A percentile compares a stretch with the other conserved stretches of the same genome.
These are phyloP conservation scores for Linum tenue DNA, from an alignment of 345 rosid genomes.

Conservation along the genomic window DNA sequence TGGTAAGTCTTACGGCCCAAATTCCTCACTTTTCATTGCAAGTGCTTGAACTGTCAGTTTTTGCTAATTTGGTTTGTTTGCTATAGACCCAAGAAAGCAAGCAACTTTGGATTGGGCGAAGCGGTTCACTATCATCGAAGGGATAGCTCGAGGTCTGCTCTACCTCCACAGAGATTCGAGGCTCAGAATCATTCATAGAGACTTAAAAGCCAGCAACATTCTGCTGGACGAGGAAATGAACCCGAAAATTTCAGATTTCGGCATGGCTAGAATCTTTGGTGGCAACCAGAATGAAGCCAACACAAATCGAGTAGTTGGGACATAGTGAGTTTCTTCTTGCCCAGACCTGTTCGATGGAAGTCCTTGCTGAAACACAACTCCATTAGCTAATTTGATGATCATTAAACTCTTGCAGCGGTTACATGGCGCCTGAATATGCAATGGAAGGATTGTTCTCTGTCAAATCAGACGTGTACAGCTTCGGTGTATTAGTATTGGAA, in stretches of 20 bases:
- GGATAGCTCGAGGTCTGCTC: constrained; percentile 16
- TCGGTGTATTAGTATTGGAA: constrained; percentile 8
- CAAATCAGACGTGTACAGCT: constrained; percentile 15
- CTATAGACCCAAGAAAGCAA: neutral
- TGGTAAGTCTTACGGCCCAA: constrained; percentile 3
- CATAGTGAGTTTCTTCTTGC: constrained; percentile 10
- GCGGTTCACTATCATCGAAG: constrained; percentile 13
- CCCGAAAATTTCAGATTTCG: constrained; percentile 20
- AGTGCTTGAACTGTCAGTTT: neutral
- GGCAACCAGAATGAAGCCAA: constrained; percentile 15
- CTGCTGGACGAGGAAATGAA: constrained; percentile 17
- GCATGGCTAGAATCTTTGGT: constrained; percentile 16
- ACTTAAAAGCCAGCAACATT: constrained; percentile 18
- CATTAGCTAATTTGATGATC: neutral
- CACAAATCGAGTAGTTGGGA: constrained; percentile 13
- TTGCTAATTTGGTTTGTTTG: neutral
- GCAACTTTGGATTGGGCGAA: constrained; percentile 10
- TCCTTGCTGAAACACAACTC: no score
- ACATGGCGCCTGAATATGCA: constrained; percentile 16
- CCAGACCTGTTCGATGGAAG: no score
- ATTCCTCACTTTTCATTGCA: neutral
- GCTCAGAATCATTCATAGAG: constrained; percentile 16
- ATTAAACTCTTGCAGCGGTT: constrained; percentile 6
- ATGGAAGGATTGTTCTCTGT: constrained; percentile 11
- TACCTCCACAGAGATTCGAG: constrained; percentile 20